Conservation (phyloP, 164 flowering plant species). For the Liriodendron chinense region DNA sequence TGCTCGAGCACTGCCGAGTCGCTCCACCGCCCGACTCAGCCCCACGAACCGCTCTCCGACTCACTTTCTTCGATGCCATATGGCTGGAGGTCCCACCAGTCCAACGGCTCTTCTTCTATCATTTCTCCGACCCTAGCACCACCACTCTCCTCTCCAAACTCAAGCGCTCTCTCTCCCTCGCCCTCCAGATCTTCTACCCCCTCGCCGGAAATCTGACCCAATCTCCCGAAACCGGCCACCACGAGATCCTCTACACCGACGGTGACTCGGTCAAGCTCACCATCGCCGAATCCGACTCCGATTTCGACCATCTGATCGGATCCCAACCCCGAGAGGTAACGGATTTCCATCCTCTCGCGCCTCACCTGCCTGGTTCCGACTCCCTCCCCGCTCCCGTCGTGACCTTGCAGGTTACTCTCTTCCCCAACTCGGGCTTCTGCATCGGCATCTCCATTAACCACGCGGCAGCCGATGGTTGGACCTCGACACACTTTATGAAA, state of each 20-base stretch:
- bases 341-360: slow-evolving; percentile 3
- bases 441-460: slow-evolving; percentile 14
- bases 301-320: slow-evolving; percentile 1
- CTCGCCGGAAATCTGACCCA: slow-evolving; percentile 27
- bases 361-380: background rate
- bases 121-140: background rate
- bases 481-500: slow-evolving; percentile 11
- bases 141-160: slow-evolving; percentile 21
- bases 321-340: background rate
- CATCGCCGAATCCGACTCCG: slow-evolving; percentile 5
- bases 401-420: slow-evolving; percentile 18
- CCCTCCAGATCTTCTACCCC: slow-evolving; percentile 38
- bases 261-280: slow-evolving; percentile 30
- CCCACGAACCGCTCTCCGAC: background rate
- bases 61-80: slow-evolving; percentile 1
- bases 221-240: slow-evolving; percentile 19
- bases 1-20: background rate
- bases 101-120: slow-evolving; percentile 1
- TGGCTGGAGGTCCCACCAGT: background rate
- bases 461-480: slow-evolving; percentile 10
- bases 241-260: slow-evolving; percentile 19
- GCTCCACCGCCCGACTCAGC: slow-evolving; percentile 1
- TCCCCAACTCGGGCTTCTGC: slow-evolving; percentile 17
- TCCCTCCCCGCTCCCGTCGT: slow-evolving; percentile 5
- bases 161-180: slow-evolving; percentile 33